Evolutionary conservation across 225 moss, liverwort and hornwort genomes (phyloP), one percentile per base, ranked within the genome.

Genomic region (Sphagnum contortum): DNA sequence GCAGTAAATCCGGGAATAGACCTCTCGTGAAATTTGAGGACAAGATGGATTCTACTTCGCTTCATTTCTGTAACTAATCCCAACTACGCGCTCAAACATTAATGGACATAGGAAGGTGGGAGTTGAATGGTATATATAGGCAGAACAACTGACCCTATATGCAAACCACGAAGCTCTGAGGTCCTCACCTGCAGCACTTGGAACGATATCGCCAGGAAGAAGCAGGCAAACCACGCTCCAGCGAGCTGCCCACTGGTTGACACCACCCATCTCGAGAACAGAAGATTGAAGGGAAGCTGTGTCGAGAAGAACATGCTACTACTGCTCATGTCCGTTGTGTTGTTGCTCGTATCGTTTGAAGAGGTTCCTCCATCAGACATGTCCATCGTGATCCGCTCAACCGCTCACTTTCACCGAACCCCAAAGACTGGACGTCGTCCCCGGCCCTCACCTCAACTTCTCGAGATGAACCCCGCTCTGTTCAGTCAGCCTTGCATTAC

Each of bases 141-240:
- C 54, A 1, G 54, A 55, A 55, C 29, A 55, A 55, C 54, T 55
- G 54, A 55, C 54, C 54, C 8, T 55, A 55, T 11, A 55, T 55
- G 54, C 54, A 55, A 11, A 55, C 54, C 54, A 55, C 54, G 54
- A 11, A 55, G 54, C 8, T 55, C 54, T 55, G 54, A 55, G 54
- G 54, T 7, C 11, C 54, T 55, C 54, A 55, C 54, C 54, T 55
- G 54, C 54, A 55, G 54, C 54, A 55, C 54, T 55, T 55, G 54
- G 54, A 55, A 55, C 54, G 54, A 55, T 55, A 55, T 55, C 11
- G 54, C 54, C 54, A 55, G 54, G 11, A 55, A 55, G 54, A 55
- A 55, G 54, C 54, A 55, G 54, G 54, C 54, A 55, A 55, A 55
- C 54, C 54, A 55, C 54, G 54, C 54, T 55, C 54, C 54, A 55